Conservation (phyloP, 1,284 basidiomycete species). For the Ganoderma lingzhi region DNA sequence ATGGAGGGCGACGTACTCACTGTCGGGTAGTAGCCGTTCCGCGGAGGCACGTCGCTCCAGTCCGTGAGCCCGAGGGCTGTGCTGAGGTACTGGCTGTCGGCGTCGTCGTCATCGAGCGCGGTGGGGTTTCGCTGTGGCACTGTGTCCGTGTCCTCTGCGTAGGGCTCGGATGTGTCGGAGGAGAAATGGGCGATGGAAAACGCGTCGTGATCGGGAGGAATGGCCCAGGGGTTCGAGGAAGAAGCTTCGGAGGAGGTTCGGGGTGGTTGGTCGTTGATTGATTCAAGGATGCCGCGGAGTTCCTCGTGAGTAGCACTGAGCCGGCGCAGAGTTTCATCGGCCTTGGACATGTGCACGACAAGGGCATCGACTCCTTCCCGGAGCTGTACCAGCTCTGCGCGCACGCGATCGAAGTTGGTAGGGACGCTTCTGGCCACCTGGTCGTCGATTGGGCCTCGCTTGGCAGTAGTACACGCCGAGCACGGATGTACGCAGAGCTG, state of each 20-base stretch:
- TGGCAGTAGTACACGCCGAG: neutral
- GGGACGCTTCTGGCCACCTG: neutral
- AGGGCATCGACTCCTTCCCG: neutral
- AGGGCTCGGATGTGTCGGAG: neutral
- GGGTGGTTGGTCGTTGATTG: neutral
- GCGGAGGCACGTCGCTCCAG: conserved; percentile 17
- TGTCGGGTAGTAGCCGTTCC: conserved; percentile 11
- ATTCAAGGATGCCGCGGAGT: neutral
- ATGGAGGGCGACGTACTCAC: neutral
- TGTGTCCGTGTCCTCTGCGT: neutral
- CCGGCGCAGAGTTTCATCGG: neutral
- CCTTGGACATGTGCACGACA: neutral
- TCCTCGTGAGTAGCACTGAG: neutral
- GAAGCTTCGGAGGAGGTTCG: conserved; percentile 17
- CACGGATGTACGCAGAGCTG: neutral
- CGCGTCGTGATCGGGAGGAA: neutral
- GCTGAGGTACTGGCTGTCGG: conserved; percentile 11
- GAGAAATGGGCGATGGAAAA: neutral
- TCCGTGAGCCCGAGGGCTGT: conserved; percentile 11
- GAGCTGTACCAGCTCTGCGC: neutral
- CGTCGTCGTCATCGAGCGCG: neutral
- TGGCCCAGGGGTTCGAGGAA: neutral
- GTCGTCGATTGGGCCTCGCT: neutral
- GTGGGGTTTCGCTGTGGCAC: neutral
- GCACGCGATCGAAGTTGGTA: neutral